Evolutionary conservation across 208 protist genomes (phyloP).

Genomic region (Plasmodiophora brassicae): DNA sequence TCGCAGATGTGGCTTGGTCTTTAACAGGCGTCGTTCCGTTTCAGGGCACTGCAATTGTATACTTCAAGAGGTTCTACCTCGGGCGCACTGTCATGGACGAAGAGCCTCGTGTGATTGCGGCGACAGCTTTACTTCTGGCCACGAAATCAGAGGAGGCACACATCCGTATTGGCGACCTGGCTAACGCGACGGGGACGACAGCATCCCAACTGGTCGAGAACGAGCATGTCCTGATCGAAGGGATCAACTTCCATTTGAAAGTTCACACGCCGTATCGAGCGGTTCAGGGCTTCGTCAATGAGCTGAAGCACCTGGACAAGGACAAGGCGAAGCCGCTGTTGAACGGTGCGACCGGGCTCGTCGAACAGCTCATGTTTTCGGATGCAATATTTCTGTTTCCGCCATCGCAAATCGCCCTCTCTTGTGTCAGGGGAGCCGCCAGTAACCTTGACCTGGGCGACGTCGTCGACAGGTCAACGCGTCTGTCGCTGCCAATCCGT

Average conservation of each 20-base stretch:
- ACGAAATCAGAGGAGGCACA: conserved; percentile 3
- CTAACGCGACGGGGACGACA: neutral
- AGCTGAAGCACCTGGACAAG: neutral
- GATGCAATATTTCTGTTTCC: conserved; percentile 21
- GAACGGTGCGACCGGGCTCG: neutral
- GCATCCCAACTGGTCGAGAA: neutral
- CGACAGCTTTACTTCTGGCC: neutral
- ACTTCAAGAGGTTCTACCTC: conserved; percentile 24
- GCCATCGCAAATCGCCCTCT: conserved; percentile 3
- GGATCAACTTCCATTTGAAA: neutral
- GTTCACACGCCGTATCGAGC: conserved; percentile 9
- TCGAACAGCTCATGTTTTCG: neutral
- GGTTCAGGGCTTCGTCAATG: neutral
- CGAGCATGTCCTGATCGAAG: neutral
- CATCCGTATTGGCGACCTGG: neutral
- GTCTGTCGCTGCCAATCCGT: neutral
- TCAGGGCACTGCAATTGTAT: neutral
- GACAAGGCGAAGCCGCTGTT: neutral
- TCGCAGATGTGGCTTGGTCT: neutral
- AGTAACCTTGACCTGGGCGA: neutral
- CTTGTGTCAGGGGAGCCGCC: neutral
- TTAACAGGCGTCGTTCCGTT: neutral
- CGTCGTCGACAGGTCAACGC: neutral
- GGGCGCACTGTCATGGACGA: neutral
- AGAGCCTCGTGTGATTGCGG: neutral